Percentiles rank a stretch among this genome's conserved stretches.
Conservation (phyloP, 768 basidiomycete genomes). For the Ephemerocybe angulata region DNA sequence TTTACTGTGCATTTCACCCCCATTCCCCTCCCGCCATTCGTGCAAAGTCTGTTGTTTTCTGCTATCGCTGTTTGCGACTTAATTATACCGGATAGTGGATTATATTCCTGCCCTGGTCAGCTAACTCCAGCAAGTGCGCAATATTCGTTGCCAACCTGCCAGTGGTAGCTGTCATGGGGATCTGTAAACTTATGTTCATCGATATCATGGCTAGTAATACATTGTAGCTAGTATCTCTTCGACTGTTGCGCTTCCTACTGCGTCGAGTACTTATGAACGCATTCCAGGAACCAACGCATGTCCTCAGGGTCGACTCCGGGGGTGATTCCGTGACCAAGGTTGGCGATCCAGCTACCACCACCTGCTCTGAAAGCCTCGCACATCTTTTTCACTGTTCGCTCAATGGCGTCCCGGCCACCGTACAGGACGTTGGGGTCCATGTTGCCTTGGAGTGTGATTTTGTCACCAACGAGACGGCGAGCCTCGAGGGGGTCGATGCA, state of each 20-base stretch:
- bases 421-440: slow-evolving; percentile 86
- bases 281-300: slow-evolving; percentile 86
- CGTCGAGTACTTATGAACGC: slow-evolving; percentile 77
- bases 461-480: slow-evolving; percentile 53
- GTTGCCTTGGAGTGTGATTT: slow-evolving; percentile 85
- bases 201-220: no score
- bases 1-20: slow-evolving; percentile 7
- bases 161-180: no score
- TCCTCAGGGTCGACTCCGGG: slow-evolving; percentile 95
- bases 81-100: neutral
- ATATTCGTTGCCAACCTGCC: no score
- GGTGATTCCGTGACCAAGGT: slow-evolving; percentile 96
- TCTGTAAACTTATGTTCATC: no score
- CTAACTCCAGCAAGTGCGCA: no score
- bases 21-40: neutral
- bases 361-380: slow-evolving; percentile 66
- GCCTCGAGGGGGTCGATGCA: slow-evolving; percentile 74
- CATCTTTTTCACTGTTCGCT: slow-evolving; percentile 80
- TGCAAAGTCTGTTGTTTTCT: neutral
- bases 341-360: slow-evolving; percentile 88
- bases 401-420: slow-evolving; percentile 83
- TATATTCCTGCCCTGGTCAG: neutral
- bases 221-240: no score
- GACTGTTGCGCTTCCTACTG: slow-evolving; percentile 17
- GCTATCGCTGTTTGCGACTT: neutral